These are phyloP conservation scores for Datisca glomerata DNA, from an alignment of 306 rosid genomes.

Conservation along the genomic window DNA sequence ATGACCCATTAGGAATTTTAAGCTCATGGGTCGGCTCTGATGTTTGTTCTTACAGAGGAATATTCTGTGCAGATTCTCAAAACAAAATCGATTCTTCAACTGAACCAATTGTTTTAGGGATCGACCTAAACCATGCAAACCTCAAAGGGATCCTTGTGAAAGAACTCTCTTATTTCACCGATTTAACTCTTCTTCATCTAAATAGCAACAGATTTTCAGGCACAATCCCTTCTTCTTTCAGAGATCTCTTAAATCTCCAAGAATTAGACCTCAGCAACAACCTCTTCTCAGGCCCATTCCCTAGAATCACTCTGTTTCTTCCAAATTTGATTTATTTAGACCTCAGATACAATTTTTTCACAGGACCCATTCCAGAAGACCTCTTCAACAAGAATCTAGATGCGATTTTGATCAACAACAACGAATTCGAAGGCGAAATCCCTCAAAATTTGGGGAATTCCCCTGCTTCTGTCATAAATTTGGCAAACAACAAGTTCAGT, in stretches of 20 bases:
- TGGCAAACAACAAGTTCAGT: slow-evolving; percentile 64
- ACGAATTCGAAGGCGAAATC: slow-evolving; percentile 64
- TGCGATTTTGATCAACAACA: slow-evolving; percentile 82
- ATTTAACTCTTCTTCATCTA: slow-evolving; percentile 65
- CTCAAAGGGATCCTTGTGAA: slow-evolving; percentile 65
- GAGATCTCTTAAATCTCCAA: slow-evolving; percentile 40
- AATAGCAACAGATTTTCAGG: no score
- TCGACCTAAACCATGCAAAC: slow-evolving; percentile 87
- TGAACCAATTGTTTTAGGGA: slow-evolving; percentile 46
- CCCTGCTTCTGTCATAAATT: slow-evolving; percentile 85
- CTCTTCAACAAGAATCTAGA: slow-evolving; percentile 63
- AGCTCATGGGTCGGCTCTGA: slow-evolving; percentile 60
- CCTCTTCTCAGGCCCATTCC: slow-evolving; percentile 72
- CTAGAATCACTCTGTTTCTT: slow-evolving; percentile 36
- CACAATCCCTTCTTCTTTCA: slow-evolving; percentile 51
- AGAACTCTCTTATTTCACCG: slow-evolving; percentile 60
- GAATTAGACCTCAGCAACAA: slow-evolving; percentile 94
- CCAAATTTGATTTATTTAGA: slow-evolving; percentile 77
- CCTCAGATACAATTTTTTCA: slow-evolving; percentile 69
- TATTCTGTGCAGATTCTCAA: slow-evolving; percentile 52
- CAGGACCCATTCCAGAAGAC: slow-evolving; percentile 58
- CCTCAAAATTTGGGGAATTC: slow-evolving; percentile 82
- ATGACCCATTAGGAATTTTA: slow-evolving; percentile 59
- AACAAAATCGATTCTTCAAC: slow-evolving; percentile 22
- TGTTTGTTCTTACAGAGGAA: slow-evolving; percentile 85